Evolutionary conservation across 164 flowering plant genomes (phyloP).

Genomic region (Umbilicus rupestris): DNA sequence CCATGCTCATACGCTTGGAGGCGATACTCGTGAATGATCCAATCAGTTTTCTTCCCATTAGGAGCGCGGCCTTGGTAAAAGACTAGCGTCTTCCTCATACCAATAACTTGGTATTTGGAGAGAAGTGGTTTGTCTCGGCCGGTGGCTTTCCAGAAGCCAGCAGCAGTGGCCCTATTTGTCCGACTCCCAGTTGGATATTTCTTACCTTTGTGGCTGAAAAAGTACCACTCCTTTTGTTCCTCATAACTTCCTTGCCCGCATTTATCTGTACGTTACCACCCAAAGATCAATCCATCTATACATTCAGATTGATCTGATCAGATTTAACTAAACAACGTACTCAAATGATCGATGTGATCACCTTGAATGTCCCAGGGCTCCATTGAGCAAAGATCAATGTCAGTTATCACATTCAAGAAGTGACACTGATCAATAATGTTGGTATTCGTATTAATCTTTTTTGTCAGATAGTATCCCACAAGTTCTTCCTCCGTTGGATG

Average conservation of each 20-base stretch:
- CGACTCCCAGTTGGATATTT: conserved; percentile 40
- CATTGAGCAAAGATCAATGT: conserved; percentile 32
- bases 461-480: conserved; percentile 38
- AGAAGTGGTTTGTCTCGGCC: conserved; percentile 41
- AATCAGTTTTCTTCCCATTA: conserved; percentile 36
- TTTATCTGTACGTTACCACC: background rate
- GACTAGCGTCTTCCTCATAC: conserved; percentile 49
- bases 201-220: conserved; percentile 41
- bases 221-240: conserved; percentile 51
- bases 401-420: conserved; percentile 33
- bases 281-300: conserved; percentile 16
- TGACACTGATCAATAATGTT: conserved; percentile 16
- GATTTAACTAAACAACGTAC: no score
- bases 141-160: conserved; percentile 62
- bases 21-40: conserved; percentile 56
- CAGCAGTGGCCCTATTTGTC: conserved; percentile 31
- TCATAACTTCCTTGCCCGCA: background rate
- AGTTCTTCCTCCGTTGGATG: conserved; percentile 66
- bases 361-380: conserved; percentile 27
- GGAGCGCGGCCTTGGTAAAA: conserved; percentile 50
- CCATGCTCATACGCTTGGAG: background rate
- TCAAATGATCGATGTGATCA: no score
- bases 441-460: conserved; percentile 30
- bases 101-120: conserved; percentile 35
- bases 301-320: no score